These are phyloP conservation scores for Coniochaeta sp. DNA, from an alignment of 2,329 filamentous ascomycete genomes.

Conservation along the genomic window DNA sequence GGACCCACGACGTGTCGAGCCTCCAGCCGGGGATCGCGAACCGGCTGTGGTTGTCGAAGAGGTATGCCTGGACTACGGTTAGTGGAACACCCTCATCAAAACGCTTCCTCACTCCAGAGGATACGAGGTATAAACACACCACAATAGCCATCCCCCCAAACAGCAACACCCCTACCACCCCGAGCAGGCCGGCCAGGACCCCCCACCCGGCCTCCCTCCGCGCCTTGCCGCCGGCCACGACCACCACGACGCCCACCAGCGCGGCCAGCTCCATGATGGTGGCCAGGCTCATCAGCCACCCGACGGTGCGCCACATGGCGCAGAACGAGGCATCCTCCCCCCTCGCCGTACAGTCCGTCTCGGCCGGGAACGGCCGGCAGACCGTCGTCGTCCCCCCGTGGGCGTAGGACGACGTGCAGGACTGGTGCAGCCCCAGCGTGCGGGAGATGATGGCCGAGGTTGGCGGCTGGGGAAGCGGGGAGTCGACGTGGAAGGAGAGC, in stretches of 20 bases:
- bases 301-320: conserved; percentile 82
- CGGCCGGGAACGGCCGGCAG: conserved; percentile 61
- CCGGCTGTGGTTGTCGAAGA: conserved; percentile 75
- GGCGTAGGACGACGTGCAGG: conserved; percentile 68
- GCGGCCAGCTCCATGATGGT: conserved; percentile 76
- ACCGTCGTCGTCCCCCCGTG: no score
- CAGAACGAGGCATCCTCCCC: conserved; percentile 75
- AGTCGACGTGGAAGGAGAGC: conserved; percentile 55
- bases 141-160: conserved; percentile 75
- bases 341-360: conserved; percentile 51
- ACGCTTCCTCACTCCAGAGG: background rate
- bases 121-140: conserved; percentile 43
- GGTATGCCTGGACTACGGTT: conserved; percentile 54
- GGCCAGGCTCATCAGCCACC: conserved; percentile 80
- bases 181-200: conserved; percentile 59
- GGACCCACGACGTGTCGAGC: conserved; percentile 71
- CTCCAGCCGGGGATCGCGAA: conserved; percentile 76
- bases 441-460: conserved; percentile 41
- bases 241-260: conserved; percentile 70
- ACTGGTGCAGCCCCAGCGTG: conserved; percentile 71
- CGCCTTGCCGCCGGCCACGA: conserved; percentile 71
- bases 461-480: conserved; percentile 13
- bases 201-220: conserved; percentile 74
- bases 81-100: background rate
- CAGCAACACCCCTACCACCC: conserved; percentile 60